Conservation (phyloP, 805 yeast species). For the Schwanniomyces occidentalis region DNA sequence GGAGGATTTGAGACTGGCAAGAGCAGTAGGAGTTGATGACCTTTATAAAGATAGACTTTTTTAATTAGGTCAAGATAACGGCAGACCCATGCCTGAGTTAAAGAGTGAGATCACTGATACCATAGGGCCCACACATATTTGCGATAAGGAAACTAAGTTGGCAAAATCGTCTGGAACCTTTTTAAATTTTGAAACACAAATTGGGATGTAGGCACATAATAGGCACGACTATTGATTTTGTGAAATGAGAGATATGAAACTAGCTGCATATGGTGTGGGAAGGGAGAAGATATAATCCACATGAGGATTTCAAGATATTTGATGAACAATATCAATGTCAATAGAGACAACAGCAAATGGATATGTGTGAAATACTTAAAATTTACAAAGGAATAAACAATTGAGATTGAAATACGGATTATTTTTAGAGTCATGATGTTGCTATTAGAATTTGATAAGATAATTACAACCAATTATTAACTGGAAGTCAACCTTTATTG, state of each 20-base stretch:
- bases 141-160: constrained; percentile 10
- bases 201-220: constrained; percentile 55
- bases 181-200: constrained; percentile 49
- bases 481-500: too few relatives aligned
- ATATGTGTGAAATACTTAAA: too few relatives aligned
- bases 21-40: constrained; percentile 7
- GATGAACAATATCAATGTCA: constrained; percentile 14
- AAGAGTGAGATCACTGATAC: constrained; percentile 7
- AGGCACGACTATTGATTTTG: constrained; percentile 44
- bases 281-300: constrained; percentile 54
- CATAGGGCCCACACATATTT: constrained; percentile 5
- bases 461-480: too few relatives aligned
- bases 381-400: too few relatives aligned
- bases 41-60: constrained; percentile 10
- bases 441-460: too few relatives aligned
- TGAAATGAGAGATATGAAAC: constrained; percentile 19
- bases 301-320: constrained; percentile 40
- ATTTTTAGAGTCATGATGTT: too few relatives aligned
- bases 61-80: too few relatives aligned
- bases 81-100: background rate
- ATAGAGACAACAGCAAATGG: too few relatives aligned
- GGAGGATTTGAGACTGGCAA: constrained; percentile 4
- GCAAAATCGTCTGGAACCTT: constrained; percentile 54
- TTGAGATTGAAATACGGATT: too few relatives aligned
- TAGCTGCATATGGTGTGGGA: constrained; percentile 49